Evolutionary conservation across 2,329 filamentous ascomycete genomes (phyloP).

Genomic region (Furcasterigmium furcatum): DNA sequence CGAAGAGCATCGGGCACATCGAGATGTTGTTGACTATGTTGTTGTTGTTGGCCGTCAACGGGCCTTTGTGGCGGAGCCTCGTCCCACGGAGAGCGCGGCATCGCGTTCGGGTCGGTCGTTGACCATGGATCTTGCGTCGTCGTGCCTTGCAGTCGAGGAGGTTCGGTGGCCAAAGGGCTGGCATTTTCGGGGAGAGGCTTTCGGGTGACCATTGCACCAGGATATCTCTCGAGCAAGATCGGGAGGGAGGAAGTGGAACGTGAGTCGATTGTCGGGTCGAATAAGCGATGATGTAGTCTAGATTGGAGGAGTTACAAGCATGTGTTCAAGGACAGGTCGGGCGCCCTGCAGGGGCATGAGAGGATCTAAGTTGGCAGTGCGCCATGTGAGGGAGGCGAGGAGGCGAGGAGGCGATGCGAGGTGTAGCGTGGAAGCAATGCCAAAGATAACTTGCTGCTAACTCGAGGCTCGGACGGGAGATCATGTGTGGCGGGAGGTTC

Average conservation of each 20-base stretch:
- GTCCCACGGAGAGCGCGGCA: slow-evolving; percentile 18
- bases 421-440: too few relatives aligned
- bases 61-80: slow-evolving; percentile 13
- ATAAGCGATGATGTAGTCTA: neutral
- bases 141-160: slow-evolving; percentile 20
- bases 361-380: too few relatives aligned
- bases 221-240: too few relatives aligned
- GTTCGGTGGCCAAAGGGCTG: slow-evolving; percentile 16
- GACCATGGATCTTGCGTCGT: slow-evolving; percentile 26
- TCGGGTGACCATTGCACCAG: slow-evolving; percentile 35
- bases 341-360: too few relatives aligned
- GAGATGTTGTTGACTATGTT: slow-evolving; percentile 5
- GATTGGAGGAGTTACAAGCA: too few relatives aligned
- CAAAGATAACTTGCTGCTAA: too few relatives aligned
- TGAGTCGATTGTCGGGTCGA: neutral
- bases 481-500: too few relatives aligned
- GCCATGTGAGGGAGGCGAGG: too few relatives aligned
- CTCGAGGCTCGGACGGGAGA: too few relatives aligned
- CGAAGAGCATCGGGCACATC: slow-evolving; percentile 26
- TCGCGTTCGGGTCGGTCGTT: slow-evolving; percentile 21
- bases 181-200: slow-evolving; percentile 30
- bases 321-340: too few relatives aligned
- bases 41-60: slow-evolving; percentile 1
- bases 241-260: too few relatives aligned
- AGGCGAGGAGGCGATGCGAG: too few relatives aligned